phyloP scores from a whole-genome alignment of 257 asterid species.

The Nicotiana paniculata region DNA sequence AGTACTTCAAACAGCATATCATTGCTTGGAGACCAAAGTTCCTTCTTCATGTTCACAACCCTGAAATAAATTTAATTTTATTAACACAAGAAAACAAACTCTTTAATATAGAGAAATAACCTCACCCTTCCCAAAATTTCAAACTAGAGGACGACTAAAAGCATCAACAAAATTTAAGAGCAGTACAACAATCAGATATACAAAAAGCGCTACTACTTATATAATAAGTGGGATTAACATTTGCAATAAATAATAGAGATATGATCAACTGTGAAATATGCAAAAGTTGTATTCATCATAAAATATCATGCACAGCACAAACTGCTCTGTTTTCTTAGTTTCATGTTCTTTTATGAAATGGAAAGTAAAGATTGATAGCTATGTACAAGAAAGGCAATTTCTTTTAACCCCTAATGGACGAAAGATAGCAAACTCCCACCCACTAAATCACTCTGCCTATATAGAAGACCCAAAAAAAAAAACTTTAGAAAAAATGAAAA shows the following conservation, averaged over 20 bases:
- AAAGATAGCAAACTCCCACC: not conserved
- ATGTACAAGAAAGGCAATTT: not conserved
- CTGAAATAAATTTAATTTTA: slow-evolving; percentile 7
- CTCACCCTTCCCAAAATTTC: not conserved
- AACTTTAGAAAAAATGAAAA: not conserved
- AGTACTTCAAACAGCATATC: slow-evolving; percentile 40
- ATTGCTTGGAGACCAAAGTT: slow-evolving; percentile 22
- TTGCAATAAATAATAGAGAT: not conserved
- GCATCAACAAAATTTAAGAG: not conserved
- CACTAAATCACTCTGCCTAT: not conserved
- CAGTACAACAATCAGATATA: not conserved
- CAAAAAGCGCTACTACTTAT: not conserved
- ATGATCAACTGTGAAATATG: not conserved
- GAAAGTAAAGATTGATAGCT: not conserved
- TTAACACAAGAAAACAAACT: not conserved
- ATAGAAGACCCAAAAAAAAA: not conserved
- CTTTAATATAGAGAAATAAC: not conserved
- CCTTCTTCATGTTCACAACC: slow-evolving; percentile 21
- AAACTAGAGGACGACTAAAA: not conserved
- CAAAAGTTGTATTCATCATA: not conserved
- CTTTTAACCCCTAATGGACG: not conserved
- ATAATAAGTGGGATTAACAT: not conserved
- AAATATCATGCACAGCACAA: not conserved
- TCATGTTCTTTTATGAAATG: not conserved
- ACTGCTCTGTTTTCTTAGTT: not conserved